Conservation (phyloP, 1,284 basidiomycete genomes). For the Sutorius eximius region DNA sequence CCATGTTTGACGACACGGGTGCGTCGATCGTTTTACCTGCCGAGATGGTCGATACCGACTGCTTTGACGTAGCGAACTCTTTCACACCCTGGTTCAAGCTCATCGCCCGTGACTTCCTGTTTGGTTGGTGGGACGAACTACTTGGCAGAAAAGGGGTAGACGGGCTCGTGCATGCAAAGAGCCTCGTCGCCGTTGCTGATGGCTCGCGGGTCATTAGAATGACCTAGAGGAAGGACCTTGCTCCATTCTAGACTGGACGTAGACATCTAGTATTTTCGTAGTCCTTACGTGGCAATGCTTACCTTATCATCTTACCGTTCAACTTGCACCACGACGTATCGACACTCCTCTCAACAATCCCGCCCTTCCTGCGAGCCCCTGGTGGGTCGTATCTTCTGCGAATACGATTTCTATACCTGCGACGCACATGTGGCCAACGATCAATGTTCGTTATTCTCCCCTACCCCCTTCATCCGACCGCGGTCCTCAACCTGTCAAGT, state of each 20-base stretch:
- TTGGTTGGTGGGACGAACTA: conserved; percentile 98
- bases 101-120: conserved; percentile 95
- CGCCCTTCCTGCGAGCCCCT: conserved; percentile 2
- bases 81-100: conserved; percentile 99
- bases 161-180: conserved; percentile 69
- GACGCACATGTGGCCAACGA: conserved; percentile 19
- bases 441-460: conserved; percentile 12
- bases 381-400: conserved; percentile 5
- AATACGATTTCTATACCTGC: not conserved
- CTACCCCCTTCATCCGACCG: conserved; percentile 11
- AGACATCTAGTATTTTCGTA: no score
- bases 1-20: conserved; percentile 88
- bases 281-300: no score
- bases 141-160: conserved; percentile 57
- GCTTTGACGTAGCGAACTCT: conserved; percentile 57
- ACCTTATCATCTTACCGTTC: no score
- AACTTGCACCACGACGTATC: not conserved
- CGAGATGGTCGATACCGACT: conserved; percentile 6
- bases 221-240: conserved; percentile 40
- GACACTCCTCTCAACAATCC: not conserved
- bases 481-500: conserved; percentile 3
- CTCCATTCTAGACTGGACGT: no score
- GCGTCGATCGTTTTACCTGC: conserved; percentile 23
- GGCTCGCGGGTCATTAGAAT: conserved; percentile 78
- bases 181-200: conserved; percentile 66